These are phyloP conservation scores for Magnolia officinalis DNA, from an alignment of 164 flowering plant species.

Conservation along the genomic window DNA sequence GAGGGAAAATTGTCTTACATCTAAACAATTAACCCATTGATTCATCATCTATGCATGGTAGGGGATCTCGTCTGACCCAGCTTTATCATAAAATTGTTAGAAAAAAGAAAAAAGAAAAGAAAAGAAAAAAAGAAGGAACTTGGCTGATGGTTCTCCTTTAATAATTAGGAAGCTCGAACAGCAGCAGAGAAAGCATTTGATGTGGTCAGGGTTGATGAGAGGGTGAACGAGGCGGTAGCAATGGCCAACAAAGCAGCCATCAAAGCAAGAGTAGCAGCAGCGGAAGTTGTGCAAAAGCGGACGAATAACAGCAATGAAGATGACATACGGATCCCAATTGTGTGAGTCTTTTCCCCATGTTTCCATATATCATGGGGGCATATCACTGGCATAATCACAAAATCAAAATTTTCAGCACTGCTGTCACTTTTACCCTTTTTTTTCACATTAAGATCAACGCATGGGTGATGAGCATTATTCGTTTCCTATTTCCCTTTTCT, in stretches of 20 bases:
- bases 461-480: neutral
- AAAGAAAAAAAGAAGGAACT: neutral
- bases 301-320: conserved; percentile 30
- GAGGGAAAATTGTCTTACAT: no score
- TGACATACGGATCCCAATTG: conserved; percentile 18
- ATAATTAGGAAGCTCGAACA: conserved; percentile 72
- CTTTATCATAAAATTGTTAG: no score
- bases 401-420: neutral
- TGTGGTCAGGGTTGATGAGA: conserved; percentile 69
- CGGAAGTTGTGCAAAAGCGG: conserved; percentile 79
- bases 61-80: no score
- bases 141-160: neutral
- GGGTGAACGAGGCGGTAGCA: conserved; percentile 72
- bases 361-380: neutral
- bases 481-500: neutral
- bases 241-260: conserved; percentile 88
- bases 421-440: neutral
- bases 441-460: neutral
- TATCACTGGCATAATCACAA: neutral
- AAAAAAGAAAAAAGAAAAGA: no score
- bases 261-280: conserved; percentile 94
- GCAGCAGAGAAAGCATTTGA: conserved; percentile 76
- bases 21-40: no score
- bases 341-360: conserved; percentile 17
- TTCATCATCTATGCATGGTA: no score